phyloP scores from a whole-genome alignment of 805 yeast genomes.

The Barnettozyma siamensis region DNA sequence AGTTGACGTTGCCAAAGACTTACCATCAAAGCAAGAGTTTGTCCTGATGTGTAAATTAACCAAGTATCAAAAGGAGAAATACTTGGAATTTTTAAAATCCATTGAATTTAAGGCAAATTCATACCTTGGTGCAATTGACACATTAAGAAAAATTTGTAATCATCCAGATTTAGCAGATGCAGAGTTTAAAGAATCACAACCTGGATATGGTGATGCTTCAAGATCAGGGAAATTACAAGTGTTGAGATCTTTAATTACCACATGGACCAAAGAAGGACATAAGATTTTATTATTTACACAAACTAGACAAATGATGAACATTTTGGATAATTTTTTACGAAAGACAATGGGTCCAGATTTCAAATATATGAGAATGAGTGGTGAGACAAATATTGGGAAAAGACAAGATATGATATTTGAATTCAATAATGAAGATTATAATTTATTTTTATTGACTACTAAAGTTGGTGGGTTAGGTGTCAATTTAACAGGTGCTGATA shows the following conservation, averaged over 20 bases:
- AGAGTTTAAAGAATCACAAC: conserved; percentile 25
- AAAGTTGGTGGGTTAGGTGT: conserved; percentile 96
- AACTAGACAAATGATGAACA: conserved; percentile 89
- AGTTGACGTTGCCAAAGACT: conserved; percentile 89
- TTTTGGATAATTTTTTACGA: conserved; percentile 62
- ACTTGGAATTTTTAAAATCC: conserved; percentile 67
- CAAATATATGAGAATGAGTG: conserved; percentile 84
- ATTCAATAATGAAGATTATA: conserved; percentile 58
- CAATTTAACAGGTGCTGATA: conserved; percentile 88
- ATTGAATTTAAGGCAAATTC: conserved; percentile 70
- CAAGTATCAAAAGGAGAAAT: conserved; percentile 63
- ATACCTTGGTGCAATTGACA: conserved; percentile 87
- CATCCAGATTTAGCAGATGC: conserved; percentile 82
- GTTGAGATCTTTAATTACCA: conserved; percentile 59
- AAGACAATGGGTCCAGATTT: conserved; percentile 32
- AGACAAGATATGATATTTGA: conserved; percentile 78
- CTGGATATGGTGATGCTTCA: conserved; percentile 47
- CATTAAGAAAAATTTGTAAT: conserved; percentile 86
- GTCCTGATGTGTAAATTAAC: conserved; percentile 89
- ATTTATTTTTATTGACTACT: conserved; percentile 81
- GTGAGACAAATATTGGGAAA: conserved; percentile 72
- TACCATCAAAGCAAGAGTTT: conserved; percentile 91
- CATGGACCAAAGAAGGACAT: conserved; percentile 76
- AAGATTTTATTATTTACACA: conserved; percentile 86
- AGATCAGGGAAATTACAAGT: conserved; percentile 91